These are phyloP conservation scores for Boletus smithii DNA, from an alignment of 1,284 basidiomycete species.

Conservation along the genomic window DNA sequence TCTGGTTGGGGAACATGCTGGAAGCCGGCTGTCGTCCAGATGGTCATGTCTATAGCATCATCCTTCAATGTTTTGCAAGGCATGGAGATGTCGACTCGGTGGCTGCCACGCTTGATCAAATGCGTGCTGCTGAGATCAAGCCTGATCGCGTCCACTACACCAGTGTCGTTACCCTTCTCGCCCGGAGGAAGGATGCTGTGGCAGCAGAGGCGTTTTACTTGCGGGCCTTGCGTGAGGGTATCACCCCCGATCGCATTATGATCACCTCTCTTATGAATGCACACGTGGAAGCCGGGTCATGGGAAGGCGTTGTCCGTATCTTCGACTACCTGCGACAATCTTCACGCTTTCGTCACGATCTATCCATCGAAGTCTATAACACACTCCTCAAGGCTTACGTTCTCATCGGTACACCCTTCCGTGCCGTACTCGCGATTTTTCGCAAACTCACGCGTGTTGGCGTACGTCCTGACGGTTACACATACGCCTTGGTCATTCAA, in stretches of 20 bases:
- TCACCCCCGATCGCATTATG: constrained; percentile 64
- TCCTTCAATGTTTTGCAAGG: constrained; percentile 60
- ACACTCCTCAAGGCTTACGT: constrained; percentile 86
- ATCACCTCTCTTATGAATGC: constrained; percentile 79
- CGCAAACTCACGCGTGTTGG: constrained; percentile 49
- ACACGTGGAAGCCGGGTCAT: constrained; percentile 80
- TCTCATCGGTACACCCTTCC: constrained; percentile 74
- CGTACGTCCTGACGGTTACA: constrained; percentile 57
- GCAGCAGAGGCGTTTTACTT: constrained; percentile 69
- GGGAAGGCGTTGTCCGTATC: constrained; percentile 67
- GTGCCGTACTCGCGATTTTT: constrained; percentile 66
- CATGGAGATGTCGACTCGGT: constrained; percentile 57
- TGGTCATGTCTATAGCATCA: constrained; percentile 53
- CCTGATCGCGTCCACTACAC: constrained; percentile 65
- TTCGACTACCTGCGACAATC: constrained; percentile 65
- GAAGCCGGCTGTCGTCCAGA: constrained; percentile 51
- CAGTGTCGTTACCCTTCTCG: constrained; percentile 67
- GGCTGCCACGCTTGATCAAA: constrained; percentile 57
- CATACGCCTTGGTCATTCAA: constrained; percentile 79
- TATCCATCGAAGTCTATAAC: constrained; percentile 66
- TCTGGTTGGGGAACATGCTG: constrained; percentile 57
- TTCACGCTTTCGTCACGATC: constrained; percentile 35
- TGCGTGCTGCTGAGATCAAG: constrained; percentile 49
- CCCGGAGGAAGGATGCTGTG: constrained; percentile 60
- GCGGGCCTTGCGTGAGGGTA: constrained; percentile 57